Evolutionary conservation across 805 yeast genomes (phyloP).

Genomic region (Suhomyces kilbournensis): DNA sequence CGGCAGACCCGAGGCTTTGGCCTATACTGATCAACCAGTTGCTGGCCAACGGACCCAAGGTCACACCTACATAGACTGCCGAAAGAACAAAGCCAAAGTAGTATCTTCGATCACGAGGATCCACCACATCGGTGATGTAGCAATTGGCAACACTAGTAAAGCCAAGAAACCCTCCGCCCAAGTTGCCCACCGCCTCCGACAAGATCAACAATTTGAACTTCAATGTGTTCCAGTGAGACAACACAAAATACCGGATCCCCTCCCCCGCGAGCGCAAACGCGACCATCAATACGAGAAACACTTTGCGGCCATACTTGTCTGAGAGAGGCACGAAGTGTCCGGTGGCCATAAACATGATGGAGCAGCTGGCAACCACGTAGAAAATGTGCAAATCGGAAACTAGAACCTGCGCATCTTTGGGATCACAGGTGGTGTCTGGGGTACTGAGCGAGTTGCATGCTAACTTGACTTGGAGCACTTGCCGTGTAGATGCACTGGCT

Average conservation of each 20-base stretch:
- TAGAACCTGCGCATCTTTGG: conserved; percentile 31
- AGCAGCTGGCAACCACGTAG: conserved; percentile 38
- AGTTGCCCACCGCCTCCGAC: conserved; percentile 43
- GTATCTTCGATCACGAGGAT: conserved; percentile 54
- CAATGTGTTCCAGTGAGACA: conserved; percentile 26
- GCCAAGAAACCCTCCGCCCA: conserved; percentile 63
- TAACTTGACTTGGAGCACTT: conserved; percentile 28
- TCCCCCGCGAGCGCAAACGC: conserved; percentile 20
- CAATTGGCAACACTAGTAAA: conserved; percentile 60
- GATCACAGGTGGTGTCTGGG: conserved; percentile 22
- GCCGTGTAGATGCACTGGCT: conserved; percentile 41
- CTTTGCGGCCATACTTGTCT: conserved; percentile 38
- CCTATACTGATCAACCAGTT: conserved; percentile 25
- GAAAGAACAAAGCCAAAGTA: conserved; percentile 61
- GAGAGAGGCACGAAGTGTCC: conserved; percentile 47
- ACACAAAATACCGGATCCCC: conserved; percentile 19
- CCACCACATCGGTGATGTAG: conserved; percentile 72
- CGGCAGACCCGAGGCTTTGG: background rate
- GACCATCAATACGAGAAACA: conserved; percentile 21
- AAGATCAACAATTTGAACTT: conserved; percentile 38
- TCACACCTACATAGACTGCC: conserved; percentile 55
- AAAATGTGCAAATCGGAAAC: conserved; percentile 51
- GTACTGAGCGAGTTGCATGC: conserved; percentile 24
- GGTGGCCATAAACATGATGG: conserved; percentile 49
- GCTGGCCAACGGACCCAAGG: conserved; percentile 63